Conservation (phyloP, 208 protist genomes). For the Trypanosoma platydactyli region DNA sequence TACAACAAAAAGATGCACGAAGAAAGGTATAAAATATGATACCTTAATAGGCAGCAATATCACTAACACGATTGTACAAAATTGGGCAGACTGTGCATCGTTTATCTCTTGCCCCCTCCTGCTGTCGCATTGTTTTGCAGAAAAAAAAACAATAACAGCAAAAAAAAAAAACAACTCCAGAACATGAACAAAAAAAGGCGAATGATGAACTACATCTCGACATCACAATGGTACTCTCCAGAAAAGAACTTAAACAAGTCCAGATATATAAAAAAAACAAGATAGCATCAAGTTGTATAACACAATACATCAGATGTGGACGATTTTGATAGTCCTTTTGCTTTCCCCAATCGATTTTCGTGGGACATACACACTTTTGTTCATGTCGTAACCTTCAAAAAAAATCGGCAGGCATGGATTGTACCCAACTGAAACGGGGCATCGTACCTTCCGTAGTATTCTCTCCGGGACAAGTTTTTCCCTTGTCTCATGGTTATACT, state of each 20-base stretch:
- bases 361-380: conserved; percentile 24
- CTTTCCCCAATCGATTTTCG: conserved; percentile 7
- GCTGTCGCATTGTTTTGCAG: too few species aligned
- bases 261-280: conserved; percentile 1
- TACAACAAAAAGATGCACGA: conserved; percentile 7
- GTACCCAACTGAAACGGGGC: conserved; percentile 6
- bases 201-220: background rate
- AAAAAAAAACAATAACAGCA: background rate
- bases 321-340: background rate
- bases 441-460: conserved; percentile 6
- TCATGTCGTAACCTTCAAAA: conserved; percentile 26
- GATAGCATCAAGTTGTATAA: background rate
- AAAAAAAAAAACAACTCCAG: conserved; percentile 14
- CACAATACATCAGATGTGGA: background rate
- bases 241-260: background rate
- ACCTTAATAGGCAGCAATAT: too few species aligned
- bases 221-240: background rate
- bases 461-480: conserved; percentile 14
- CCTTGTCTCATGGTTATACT: background rate
- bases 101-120: too few species aligned
- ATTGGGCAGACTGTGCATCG: too few species aligned
- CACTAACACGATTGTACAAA: too few species aligned
- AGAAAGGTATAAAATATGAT: too few species aligned
- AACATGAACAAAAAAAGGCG: background rate
- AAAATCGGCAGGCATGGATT: conserved; percentile 18